Evolutionary conservation across 257 asterid species (phyloP), one percentile per base, ranked within the genome.

Genomic region (Nicotiana knightiana): DNA sequence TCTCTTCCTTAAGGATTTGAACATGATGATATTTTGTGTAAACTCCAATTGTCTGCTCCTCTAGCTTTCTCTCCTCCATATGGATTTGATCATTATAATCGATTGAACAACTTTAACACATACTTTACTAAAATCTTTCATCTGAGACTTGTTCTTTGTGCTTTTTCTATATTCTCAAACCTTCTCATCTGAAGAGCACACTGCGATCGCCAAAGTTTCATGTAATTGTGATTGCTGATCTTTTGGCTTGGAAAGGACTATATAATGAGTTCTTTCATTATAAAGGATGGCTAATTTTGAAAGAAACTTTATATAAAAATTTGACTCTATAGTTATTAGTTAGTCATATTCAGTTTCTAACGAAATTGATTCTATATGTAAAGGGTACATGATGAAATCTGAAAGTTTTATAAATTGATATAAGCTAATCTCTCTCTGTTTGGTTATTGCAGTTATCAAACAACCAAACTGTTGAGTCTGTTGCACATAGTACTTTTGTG

Each of bases 181-280:
- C 86, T 66, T 87, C 78, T 59, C 83, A 84, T 32, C 83, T 81
- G 79, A 91, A 85, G 87, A 87, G 91, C 85, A 84, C 84, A 37
- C 86, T 68, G 51, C 84, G 64, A 67, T 85, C 76, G 33, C 90
- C 93, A 9, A 85, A 88, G 26, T 87, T 89, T 85, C 93, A 89
- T 70, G 98, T 94, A 90, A 89, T 48, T 54, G 59, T 54, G 59
- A 54, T 54, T 54, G 59, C 59, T 54, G 21, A 54, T 54, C 18
- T 15, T 54, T 54, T 54, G 18, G 6, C 59, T 54, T 54, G 59
- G 28, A 58, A 17, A 58, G 64, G 64, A 58, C 28, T 58, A 58
- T 18, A 18, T 18, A 58, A 58, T 18, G 12, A 58, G 30, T 35
- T 30, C 32, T 68, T 68, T 28, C 77, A 37, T 32, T 39, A 4